A percentile compares a stretch with the other conserved stretches of the same genome.
Conservation (phyloP, 1,284 basidiomycete genomes). For the Thelephora terrestris region DNA sequence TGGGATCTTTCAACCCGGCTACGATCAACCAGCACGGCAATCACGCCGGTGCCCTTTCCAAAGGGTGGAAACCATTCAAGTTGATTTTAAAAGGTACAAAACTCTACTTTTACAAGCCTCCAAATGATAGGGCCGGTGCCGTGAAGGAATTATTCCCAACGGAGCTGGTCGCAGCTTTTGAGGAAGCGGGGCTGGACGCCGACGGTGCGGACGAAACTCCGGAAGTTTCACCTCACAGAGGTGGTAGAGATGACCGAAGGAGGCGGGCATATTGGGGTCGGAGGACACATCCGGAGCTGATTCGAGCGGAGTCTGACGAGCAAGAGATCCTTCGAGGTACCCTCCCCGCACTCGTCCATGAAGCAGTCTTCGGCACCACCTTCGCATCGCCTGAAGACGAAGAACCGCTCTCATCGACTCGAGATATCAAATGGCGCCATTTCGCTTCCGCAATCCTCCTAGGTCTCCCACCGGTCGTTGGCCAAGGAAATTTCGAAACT, state of each 20-base stretch:
- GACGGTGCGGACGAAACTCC: slow-evolving; percentile 12
- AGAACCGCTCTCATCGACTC: not conserved
- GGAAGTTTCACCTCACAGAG: slow-evolving; percentile 15
- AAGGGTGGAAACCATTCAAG: slow-evolving; percentile 79
- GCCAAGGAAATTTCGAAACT: slow-evolving; percentile 47
- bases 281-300: slow-evolving; percentile 61
- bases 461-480: slow-evolving; percentile 45
- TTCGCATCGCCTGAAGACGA: slow-evolving; percentile 24
- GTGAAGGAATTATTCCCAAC: slow-evolving; percentile 67
- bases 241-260: slow-evolving; percentile 36
- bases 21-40: slow-evolving; percentile 19
- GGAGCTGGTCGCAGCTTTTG: slow-evolving; percentile 40
- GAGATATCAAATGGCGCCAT: slow-evolving; percentile 38
- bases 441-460: slow-evolving; percentile 53
- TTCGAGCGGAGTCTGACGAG: slow-evolving; percentile 26
- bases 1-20: slow-evolving; percentile 37
- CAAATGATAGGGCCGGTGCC: slow-evolving; percentile 49
- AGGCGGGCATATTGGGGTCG: slow-evolving; percentile 73
- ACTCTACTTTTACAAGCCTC: slow-evolving; percentile 74
- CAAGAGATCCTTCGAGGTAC: slow-evolving; percentile 45
- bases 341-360: slow-evolving; percentile 69
- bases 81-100: slow-evolving; percentile 73
- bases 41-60: slow-evolving; percentile 29
- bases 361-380: slow-evolving; percentile 67
- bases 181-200: slow-evolving; percentile 31